phyloP scores from a whole-genome alignment of 345 rosid genomes.

The Dipteronia sinensis region DNA sequence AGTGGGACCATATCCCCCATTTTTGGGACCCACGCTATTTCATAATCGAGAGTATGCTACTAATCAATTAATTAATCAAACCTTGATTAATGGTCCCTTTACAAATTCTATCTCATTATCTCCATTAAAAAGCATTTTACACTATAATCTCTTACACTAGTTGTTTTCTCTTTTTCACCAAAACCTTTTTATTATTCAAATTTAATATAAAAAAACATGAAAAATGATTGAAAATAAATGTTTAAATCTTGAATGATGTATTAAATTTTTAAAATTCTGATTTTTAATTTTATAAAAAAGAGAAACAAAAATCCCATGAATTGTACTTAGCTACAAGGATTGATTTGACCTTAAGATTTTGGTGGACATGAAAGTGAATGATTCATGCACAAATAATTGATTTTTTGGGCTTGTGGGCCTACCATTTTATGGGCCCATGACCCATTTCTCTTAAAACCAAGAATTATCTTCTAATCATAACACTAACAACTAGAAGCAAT shows the following conservation, averaged over 20 bases:
- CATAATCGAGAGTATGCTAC: neutral
- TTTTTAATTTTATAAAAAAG: no score
- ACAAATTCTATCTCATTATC: neutral
- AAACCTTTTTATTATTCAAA: no score
- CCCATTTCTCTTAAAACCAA: neutral
- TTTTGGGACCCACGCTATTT: neutral
- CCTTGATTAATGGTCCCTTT: neutral
- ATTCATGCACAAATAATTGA: neutral
- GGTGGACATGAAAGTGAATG: neutral
- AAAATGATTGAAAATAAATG: no score
- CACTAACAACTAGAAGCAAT: constrained; percentile 28
- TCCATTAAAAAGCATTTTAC: neutral
- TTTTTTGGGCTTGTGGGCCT: neutral
- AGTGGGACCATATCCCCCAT: constrained; percentile 25
- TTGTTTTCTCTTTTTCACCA: no score
- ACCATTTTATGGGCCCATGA: neutral
- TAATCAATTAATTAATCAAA: neutral
- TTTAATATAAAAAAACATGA: no score
- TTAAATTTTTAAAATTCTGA: no score
- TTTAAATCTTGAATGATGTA: no score
- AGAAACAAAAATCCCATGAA: neutral
- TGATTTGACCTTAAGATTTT: neutral
- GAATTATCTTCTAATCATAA: constrained; percentile 33
- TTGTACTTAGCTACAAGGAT: neutral
- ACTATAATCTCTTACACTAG: neutral